These are phyloP conservation scores for Acarospora socialis DNA, from an alignment of 2,329 filamentous ascomycete species.

Conservation along the genomic window DNA sequence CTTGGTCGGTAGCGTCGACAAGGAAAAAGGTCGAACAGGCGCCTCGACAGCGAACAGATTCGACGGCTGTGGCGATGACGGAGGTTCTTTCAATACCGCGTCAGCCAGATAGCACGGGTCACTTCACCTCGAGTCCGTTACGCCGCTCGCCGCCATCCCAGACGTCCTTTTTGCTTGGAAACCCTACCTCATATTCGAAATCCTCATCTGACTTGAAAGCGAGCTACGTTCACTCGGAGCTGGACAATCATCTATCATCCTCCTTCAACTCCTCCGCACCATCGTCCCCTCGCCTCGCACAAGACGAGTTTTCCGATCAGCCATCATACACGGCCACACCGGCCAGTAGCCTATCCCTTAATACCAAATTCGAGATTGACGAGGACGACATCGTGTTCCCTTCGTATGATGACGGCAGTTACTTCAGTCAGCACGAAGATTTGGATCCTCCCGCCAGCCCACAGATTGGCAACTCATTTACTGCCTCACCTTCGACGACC, in stretches of 20 bases:
- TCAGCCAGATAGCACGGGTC: constrained; percentile 28
- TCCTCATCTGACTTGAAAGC: constrained; percentile 7
- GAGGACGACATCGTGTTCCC: constrained; percentile 30
- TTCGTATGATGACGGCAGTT: constrained; percentile 26
- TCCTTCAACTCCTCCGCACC: constrained; percentile 24
- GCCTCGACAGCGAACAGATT: not conserved
- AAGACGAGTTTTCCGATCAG: constrained; percentile 18
- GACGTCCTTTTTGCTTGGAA: constrained; percentile 27
- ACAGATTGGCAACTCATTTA: constrained; percentile 21
- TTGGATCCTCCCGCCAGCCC: constrained; percentile 40
- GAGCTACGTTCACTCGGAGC: constrained; percentile 7
- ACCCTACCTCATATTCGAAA: constrained; percentile 8
- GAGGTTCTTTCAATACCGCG: constrained; percentile 28
- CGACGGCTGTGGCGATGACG: constrained; percentile 23
- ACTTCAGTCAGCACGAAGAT: constrained; percentile 27
- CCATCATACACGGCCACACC: constrained; percentile 25
- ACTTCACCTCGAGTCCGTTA: constrained; percentile 27
- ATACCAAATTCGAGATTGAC: constrained; percentile 15
- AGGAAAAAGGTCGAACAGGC: not conserved
- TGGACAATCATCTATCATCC: constrained; percentile 15
- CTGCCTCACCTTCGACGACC: constrained; percentile 29
- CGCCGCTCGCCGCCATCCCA: constrained; percentile 28
- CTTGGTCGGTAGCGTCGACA: not conserved
- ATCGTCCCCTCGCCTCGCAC: constrained; percentile 24
- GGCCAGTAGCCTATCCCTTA: constrained; percentile 25